These are phyloP conservation scores for Rosellinia necatrix DNA, from an alignment of 2,329 filamentous ascomycete genomes.

Conservation along the genomic window DNA sequence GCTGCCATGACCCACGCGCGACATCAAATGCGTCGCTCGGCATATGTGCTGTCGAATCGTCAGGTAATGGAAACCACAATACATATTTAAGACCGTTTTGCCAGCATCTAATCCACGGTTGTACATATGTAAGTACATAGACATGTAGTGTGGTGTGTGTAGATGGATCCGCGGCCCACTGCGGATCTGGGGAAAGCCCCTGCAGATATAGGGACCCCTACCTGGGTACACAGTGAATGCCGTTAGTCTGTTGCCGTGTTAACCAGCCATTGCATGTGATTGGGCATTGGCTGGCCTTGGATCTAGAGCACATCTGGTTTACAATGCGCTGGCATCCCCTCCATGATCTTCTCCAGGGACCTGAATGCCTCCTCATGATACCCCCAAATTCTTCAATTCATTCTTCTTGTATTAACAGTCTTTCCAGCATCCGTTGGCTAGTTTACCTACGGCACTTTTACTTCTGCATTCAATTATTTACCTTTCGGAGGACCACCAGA, in stretches of 20 bases:
- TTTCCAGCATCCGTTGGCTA: background rate
- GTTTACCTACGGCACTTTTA: conserved; percentile 5
- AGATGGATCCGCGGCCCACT: background rate
- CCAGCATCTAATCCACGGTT: too few relatives aligned
- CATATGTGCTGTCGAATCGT: too few relatives aligned
- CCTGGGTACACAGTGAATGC: background rate
- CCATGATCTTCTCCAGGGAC: conserved; percentile 13
- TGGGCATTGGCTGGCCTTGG: too few relatives aligned
- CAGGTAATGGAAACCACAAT: too few relatives aligned
- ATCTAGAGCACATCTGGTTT: background rate
- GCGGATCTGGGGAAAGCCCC: too few relatives aligned
- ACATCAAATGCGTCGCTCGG: too few relatives aligned
- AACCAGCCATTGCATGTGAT: conserved; percentile 9
- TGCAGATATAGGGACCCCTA: background rate
- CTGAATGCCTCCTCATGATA: conserved; percentile 1
- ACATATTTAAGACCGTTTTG: too few relatives aligned
- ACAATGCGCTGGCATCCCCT: background rate
- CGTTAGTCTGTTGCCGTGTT: conserved; percentile 18
- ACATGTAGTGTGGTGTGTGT: background rate
- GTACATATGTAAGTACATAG: too few relatives aligned
- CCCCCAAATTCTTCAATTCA: conserved; percentile 16
- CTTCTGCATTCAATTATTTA: conserved; percentile 1
- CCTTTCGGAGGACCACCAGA: background rate
- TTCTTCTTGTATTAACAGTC: conserved; percentile 27
- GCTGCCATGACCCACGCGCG: too few relatives aligned